phyloP scores from a whole-genome alignment of 768 basidiomycete species.

The Kwoniella botswanensis region DNA sequence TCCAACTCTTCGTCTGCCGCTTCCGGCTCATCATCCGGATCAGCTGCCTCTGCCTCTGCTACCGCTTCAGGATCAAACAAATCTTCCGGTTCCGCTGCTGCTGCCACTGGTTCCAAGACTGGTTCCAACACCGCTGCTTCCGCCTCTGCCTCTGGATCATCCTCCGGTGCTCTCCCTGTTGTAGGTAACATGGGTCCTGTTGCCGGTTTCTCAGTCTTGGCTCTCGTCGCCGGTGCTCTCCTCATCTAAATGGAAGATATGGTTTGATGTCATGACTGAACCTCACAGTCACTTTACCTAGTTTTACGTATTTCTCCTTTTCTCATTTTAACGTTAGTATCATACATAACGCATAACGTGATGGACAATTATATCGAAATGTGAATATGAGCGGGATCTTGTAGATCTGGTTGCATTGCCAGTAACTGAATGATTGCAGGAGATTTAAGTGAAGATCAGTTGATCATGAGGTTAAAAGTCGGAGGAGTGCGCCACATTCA shows the following conservation, averaged over 20 bases:
- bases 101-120: slow-evolving; percentile 26
- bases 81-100: slow-evolving; percentile 16
- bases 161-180: slow-evolving; percentile 32
- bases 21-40: slow-evolving; percentile 62
- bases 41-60: slow-evolving; percentile 59
- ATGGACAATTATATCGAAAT: slow-evolving; percentile 9
- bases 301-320: background rate
- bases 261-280: background rate
- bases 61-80: slow-evolving; percentile 32
- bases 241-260: slow-evolving; percentile 35
- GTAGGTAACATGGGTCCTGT: slow-evolving; percentile 31
- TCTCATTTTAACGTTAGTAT: slow-evolving; percentile 12
- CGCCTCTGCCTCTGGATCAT: slow-evolving; percentile 26
- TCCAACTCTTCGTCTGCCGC: slow-evolving; percentile 49
- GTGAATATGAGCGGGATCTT: background rate
- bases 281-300: background rate
- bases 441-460: background rate
- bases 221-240: slow-evolving; percentile 44
- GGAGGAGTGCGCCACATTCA: slow-evolving; percentile 7
- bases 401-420: no score
- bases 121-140: slow-evolving; percentile 30
- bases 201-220: background rate
- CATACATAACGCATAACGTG: slow-evolving; percentile 15
- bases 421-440: no score
- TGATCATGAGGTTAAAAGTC: background rate